Conservation (phyloP, 1,284 basidiomycete genomes). For the Ustilago tritici region DNA sequence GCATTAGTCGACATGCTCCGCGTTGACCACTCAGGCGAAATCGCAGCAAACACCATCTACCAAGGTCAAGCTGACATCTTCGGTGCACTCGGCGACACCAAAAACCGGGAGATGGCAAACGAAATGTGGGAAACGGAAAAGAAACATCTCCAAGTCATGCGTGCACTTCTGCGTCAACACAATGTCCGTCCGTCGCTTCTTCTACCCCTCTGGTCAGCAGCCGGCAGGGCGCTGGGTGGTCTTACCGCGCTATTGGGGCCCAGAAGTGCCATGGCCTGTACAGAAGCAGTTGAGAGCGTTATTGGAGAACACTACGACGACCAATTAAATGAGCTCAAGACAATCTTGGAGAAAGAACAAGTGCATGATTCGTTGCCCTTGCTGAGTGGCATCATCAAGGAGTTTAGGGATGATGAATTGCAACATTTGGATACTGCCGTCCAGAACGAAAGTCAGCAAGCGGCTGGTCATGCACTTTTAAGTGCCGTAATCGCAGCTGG, state of each 20-base stretch:
- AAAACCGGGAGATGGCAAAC: conserved; percentile 72
- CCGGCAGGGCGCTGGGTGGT: conserved; percentile 86
- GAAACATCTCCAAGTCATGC: conserved; percentile 88
- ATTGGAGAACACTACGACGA: conserved; percentile 99
- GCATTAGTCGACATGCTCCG: conserved; percentile 64
- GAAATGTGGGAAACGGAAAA: conserved; percentile 98
- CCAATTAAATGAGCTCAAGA: conserved; percentile 57
- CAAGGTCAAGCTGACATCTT: conserved; percentile 67
- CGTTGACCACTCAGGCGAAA: conserved; percentile 68
- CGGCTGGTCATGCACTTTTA: conserved; percentile 89
- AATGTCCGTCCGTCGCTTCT: conserved; percentile 84
- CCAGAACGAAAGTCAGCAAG: conserved; percentile 87
- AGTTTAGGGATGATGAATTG: conserved; percentile 94
- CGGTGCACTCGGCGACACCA: conserved; percentile 50
- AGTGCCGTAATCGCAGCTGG: conserved; percentile 86
- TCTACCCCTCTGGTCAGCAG: conserved; percentile 84
- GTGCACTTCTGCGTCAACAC: conserved; percentile 85
- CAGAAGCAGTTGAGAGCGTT: conserved; percentile 95
- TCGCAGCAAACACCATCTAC: conserved; percentile 69
- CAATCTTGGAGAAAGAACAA: conserved; percentile 39
- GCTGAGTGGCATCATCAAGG: conserved; percentile 80
- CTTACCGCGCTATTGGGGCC: conserved; percentile 88
- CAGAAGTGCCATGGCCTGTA: conserved; percentile 97
- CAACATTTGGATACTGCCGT: conserved; percentile 94
- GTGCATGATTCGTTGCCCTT: conserved; percentile 80